phyloP scores from a whole-genome alignment of 768 basidiomycete species.

The Plicaturopsis crispa region DNA sequence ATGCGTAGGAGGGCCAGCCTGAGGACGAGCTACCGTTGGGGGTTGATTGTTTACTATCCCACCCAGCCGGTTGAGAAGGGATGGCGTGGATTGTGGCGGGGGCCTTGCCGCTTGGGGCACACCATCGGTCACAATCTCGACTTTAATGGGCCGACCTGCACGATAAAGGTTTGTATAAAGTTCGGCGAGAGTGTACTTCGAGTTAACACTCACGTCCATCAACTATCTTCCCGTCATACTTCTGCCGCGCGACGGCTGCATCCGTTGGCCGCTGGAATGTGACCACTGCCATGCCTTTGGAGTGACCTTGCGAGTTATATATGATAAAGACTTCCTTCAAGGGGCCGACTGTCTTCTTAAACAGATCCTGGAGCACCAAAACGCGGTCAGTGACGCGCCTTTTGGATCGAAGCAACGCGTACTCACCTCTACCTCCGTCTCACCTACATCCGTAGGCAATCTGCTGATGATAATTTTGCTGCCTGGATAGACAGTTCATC shows the following conservation, averaged over 20 bases:
- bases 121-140: constrained; percentile 51
- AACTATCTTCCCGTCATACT: constrained; percentile 72
- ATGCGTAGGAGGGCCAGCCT: no score
- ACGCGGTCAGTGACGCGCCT: no score
- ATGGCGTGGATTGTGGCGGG: constrained; percentile 20
- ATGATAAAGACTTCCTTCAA: constrained; percentile 63
- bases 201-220: constrained; percentile 43
- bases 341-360: constrained; percentile 70
- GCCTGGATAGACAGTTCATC: constrained; percentile 23
- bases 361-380: constrained; percentile 63
- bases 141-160: constrained; percentile 60
- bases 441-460: constrained; percentile 61
- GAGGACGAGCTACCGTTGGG: no score
- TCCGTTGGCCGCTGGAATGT: constrained; percentile 56
- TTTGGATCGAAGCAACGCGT: background rate
- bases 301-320: constrained; percentile 67
- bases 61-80: constrained; percentile 31
- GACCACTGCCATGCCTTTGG: constrained; percentile 78
- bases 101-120: constrained; percentile 11
- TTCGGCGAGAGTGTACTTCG: constrained; percentile 2
- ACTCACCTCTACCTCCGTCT: constrained; percentile 61
- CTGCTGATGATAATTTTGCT: constrained; percentile 65
- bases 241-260: constrained; percentile 52
- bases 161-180: background rate
- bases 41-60: constrained; percentile 7